Evolutionary conservation across 2,329 filamentous ascomycete species (phyloP).

Genomic region (Colletotrichum musicola): DNA sequence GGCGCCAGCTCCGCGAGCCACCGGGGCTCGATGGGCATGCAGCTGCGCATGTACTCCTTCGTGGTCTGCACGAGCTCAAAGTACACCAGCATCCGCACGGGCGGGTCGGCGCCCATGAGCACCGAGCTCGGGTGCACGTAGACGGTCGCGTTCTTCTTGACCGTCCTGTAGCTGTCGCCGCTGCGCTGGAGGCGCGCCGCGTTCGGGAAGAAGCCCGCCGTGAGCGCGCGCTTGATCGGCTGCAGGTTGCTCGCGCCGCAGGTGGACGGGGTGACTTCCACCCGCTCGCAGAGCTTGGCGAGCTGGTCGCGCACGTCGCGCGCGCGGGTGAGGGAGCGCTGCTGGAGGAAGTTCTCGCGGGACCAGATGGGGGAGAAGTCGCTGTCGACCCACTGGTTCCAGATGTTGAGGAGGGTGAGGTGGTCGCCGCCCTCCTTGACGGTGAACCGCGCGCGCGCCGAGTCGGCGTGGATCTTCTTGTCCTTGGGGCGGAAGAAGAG

Average conservation of each 20-base stretch:
- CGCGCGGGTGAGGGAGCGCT: constrained; percentile 87
- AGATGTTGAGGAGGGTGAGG: constrained; percentile 89
- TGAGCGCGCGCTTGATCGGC: constrained; percentile 89
- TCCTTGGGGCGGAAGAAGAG: constrained; percentile 97
- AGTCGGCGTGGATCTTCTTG: constrained; percentile 96
- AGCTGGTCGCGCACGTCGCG: constrained; percentile 95
- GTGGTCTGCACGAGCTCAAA: constrained; percentile 85
- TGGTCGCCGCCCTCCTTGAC: constrained; percentile 93
- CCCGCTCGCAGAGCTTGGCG: constrained; percentile 89
- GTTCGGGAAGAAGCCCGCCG: constrained; percentile 94
- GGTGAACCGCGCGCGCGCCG: constrained; percentile 88
- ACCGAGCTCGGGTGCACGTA: constrained; percentile 93
- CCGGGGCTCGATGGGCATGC: constrained; percentile 84
- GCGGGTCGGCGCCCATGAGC: constrained; percentile 81
- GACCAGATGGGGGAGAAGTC: constrained; percentile 92
- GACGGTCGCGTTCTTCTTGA: constrained; percentile 90
- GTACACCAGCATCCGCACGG: constrained; percentile 86
- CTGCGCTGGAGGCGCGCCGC: constrained; percentile 85
- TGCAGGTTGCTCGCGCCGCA: constrained; percentile 78
- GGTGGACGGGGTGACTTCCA: constrained; percentile 82
- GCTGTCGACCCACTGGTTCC: constrained; percentile 93
- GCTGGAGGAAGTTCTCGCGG: constrained; percentile 93
- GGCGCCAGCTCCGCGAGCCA: constrained; percentile 93
- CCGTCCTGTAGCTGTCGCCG: constrained; percentile 89
- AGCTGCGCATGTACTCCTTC: constrained; percentile 93